phyloP scores from a whole-genome alignment of 1,284 basidiomycete genomes.

The Bondarzewia mesenterica region DNA sequence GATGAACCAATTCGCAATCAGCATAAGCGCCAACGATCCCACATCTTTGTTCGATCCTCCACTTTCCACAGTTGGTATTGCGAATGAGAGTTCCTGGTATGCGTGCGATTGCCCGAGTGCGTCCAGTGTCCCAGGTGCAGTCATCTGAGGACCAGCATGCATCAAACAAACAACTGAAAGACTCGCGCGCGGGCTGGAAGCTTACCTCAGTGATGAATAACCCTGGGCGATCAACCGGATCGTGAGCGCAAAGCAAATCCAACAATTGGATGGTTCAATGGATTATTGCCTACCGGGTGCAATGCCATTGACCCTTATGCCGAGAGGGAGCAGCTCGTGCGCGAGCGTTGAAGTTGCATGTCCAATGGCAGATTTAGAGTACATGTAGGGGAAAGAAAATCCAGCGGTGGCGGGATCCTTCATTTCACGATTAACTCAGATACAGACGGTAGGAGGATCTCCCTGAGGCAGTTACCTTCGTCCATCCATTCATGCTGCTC shows the following conservation, averaged over 20 bases:
- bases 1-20: constrained; percentile 42
- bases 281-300: constrained; percentile 34
- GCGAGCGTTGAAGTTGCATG: constrained; percentile 41
- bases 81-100: constrained; percentile 17
- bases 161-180: no score
- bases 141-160: no score
- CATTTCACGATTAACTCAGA: no score
- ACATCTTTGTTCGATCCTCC: constrained; percentile 37
- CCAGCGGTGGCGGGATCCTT: constrained; percentile 35
- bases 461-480: no score
- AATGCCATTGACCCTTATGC: constrained; percentile 49
- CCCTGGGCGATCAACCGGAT: constrained; percentile 14
- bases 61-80: constrained; percentile 26
- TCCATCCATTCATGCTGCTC: constrained; percentile 47
- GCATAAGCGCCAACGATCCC: constrained; percentile 35
- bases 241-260: no score
- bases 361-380: constrained; percentile 44
- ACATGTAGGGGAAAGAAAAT: constrained; percentile 37
- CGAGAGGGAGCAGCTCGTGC: constrained; percentile 42
- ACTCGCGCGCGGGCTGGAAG: no score
- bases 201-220: constrained; percentile 22
- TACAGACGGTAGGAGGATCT: no score
- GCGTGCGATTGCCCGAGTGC: constrained; percentile 24
- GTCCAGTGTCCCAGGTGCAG: constrained; percentile 22
- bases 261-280: no score